Conservation (phyloP, 257 asterid genomes). For the Jacaranda mimosifolia region DNA sequence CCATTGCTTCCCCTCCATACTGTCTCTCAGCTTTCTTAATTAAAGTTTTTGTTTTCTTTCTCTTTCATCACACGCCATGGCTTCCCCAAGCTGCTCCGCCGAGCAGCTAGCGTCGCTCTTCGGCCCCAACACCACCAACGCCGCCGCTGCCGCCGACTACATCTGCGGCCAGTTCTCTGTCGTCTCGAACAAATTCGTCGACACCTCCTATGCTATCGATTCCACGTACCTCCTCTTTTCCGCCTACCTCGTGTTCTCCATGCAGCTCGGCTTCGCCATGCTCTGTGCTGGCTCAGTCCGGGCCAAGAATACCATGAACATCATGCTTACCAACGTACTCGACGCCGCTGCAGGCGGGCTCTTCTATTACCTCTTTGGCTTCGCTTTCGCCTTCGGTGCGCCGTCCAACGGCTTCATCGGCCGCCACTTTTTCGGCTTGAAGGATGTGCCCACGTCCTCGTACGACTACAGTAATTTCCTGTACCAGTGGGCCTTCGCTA, state of each 20-base stretch:
- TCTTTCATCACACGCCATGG: constrained; percentile 41
- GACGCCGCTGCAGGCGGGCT: constrained; percentile 96
- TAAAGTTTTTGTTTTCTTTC: not conserved
- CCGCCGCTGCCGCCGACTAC: constrained; percentile 64
- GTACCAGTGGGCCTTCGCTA: constrained; percentile 95
- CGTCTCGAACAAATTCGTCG: constrained; percentile 53
- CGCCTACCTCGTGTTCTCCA: constrained; percentile 85
- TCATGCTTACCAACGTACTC: constrained; percentile 93
- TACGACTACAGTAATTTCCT: constrained; percentile 71
- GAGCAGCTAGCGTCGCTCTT: constrained; percentile 62
- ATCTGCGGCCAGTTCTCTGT: constrained; percentile 70
- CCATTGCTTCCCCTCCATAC: not conserved
- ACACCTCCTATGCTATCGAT: constrained; percentile 79
- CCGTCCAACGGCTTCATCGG: constrained; percentile 93
- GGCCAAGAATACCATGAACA: constrained; percentile 90
- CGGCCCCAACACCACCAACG: constrained; percentile 74
- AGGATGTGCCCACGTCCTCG: constrained; percentile 49
- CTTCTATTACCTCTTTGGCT: constrained; percentile 86
- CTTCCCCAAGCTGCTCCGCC: constrained; percentile 50
- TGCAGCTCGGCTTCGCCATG: constrained; percentile 98
- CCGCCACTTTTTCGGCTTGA: constrained; percentile 71
- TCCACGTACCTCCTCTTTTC: constrained; percentile 88
- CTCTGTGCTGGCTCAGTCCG: constrained; percentile 97
- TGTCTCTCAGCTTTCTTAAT: not conserved
- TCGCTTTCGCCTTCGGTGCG: constrained; percentile 82